Evolutionary conservation across 2,329 filamentous ascomycete genomes (phyloP).

Genomic region (Chaetomiaceae sp.): DNA sequence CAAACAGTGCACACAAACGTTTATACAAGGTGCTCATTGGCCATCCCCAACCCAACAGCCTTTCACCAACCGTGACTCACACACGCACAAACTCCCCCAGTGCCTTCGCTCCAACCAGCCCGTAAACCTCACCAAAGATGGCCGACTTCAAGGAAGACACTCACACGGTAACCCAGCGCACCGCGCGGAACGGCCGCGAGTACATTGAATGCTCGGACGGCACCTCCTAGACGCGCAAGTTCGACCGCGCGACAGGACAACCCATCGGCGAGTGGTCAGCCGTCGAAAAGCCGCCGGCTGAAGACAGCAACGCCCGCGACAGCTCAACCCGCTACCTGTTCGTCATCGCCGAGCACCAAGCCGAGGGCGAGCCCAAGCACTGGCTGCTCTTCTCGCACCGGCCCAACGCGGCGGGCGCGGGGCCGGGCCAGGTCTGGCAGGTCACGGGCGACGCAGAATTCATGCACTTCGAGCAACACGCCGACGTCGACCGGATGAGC

Average conservation of each 20-base stretch:
- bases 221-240: background rate
- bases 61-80: too few relatives aligned
- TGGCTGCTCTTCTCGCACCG: conserved; percentile 3
- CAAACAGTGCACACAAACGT: too few relatives aligned
- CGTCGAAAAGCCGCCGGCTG: background rate
- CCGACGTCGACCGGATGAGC: background rate
- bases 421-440: conserved; percentile 4
- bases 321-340: background rate
- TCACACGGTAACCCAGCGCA: background rate
- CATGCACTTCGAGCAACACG: conserved; percentile 1
- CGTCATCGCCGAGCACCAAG: conserved; percentile 3
- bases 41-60: too few relatives aligned
- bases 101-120: background rate
- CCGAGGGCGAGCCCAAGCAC: conserved; percentile 1
- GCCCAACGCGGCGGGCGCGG: background rate
- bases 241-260: conserved; percentile 2
- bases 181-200: background rate
- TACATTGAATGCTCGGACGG: conserved; percentile 3
- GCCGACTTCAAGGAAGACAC: background rate
- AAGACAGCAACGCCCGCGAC: too few relatives aligned
- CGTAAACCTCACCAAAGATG: background rate
- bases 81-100: background rate
- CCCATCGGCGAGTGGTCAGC: conserved; percentile 1
- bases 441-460: conserved; percentile 7
- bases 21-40: too few relatives aligned